phyloP scores from a whole-genome alignment of 225 moss, liverwort and hornwort genomes.

The Sphagnum contortum region DNA sequence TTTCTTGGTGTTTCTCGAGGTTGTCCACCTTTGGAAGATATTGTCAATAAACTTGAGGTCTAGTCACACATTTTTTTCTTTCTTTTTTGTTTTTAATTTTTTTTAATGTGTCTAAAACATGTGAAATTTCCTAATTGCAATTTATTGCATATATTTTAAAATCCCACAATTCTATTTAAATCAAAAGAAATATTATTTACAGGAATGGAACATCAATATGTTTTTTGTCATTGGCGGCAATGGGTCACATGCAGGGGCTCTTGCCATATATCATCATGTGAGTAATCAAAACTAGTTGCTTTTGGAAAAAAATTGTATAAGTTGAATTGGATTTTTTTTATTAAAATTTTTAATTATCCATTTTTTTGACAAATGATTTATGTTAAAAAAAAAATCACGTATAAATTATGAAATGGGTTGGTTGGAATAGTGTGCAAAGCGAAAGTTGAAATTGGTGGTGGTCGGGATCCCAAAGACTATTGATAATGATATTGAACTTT shows the following conservation, averaged over 20 bases:
- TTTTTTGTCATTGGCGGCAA: conserved; percentile 96
- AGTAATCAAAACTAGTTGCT: not conserved
- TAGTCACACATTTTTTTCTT: not conserved
- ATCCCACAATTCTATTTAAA: too few relatives aligned
- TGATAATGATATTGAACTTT: conserved; percentile 78
- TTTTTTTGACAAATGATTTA: too few relatives aligned
- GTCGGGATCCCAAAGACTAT: conserved; percentile 92
- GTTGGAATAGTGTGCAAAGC: conserved; percentile 50
- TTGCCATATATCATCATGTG: conserved; percentile 70
- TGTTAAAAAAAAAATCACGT: too few relatives aligned
- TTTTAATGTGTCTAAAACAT: too few relatives aligned
- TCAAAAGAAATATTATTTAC: not conserved
- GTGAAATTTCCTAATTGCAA: too few relatives aligned
- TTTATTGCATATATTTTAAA: too few relatives aligned
- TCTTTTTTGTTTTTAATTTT: not conserved
- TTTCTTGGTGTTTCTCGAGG: conserved; percentile 90
- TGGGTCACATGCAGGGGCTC: conserved; percentile 87
- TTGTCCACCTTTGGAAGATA: conserved; percentile 66
- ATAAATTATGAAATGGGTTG: not conserved
- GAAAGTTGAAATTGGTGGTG: conserved; percentile 57
- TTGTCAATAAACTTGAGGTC: conserved; percentile 78
- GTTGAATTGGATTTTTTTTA: too few relatives aligned
- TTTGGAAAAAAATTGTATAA: too few relatives aligned
- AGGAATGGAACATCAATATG: conserved; percentile 81
- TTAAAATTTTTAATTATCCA: too few relatives aligned